Base-by-base conservation (phyloP, 2,329 filamentous ascomycete genomes). In the Trichoderma sp. region DNA sequence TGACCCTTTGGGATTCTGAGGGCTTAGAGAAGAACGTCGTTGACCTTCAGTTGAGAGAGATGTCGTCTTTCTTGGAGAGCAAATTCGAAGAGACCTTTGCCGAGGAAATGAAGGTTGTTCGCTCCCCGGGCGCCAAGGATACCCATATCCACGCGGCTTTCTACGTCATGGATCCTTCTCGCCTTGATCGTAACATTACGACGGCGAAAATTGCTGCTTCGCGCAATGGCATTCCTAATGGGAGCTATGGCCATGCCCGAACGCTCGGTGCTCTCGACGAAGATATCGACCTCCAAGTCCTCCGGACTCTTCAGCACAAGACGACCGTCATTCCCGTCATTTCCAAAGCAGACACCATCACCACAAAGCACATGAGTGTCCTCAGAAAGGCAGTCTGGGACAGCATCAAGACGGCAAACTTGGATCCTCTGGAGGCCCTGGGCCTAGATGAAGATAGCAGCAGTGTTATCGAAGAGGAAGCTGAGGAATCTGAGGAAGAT, bases 21-120 rank as follows among this genome's bases (percentile, higher is more conserved):
- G 96, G 96, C 1, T 84, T 99, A 70, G 95, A 99, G 82, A 97
- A 95, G 87, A 96, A 93, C 77, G 89, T 98, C 43, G 94, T 98
- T 66, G 96, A 98, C 80, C 88, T 98, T 75, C 96, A 99, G 82
- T 86, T 99, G 75, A 90, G 95, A 73, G 94, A 97, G 80, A 95
- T 98, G 85, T 91, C 92, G 39, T 88, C 92, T 9, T 99, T 99
- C 83, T 85, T 99, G 72, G 96, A 99, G 85, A 95, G 92, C 85
- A 98, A 98, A 82, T 99, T 99, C 76, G 95, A 99, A 81, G 96
- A 99, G 78, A 98, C 96, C 0, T 97, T 99, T 80, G 90, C 90
- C 63, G 96, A 99, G 83, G 96, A 99, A 85, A 97, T 97, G 88
- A 98, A 98, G 85, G 95, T 99, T 61, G 87, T 98, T 73, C 92